These are phyloP conservation scores for Phytopythium ostracodes DNA, from an alignment of 352 stramenopile species.

Conservation along the genomic window DNA sequence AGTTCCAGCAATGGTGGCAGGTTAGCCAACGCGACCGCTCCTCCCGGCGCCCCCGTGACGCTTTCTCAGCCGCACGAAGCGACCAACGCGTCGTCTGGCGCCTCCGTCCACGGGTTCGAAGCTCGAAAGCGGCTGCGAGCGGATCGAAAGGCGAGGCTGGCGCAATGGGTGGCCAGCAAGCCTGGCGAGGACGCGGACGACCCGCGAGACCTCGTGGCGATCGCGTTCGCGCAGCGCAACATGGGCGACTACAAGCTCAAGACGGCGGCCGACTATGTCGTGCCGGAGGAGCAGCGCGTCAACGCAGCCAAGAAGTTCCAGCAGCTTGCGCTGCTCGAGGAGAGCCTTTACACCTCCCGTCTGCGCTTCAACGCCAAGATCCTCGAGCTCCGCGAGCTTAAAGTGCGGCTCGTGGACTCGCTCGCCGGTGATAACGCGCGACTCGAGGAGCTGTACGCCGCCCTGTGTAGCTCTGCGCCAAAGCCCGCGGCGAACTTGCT, in stretches of 20 bases:
- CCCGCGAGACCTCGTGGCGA: constrained; percentile 86
- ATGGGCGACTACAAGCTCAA: constrained; percentile 94
- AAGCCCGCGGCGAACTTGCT: constrained; percentile 12
- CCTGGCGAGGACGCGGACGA: constrained; percentile 90
- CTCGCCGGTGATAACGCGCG: constrained; percentile 55
- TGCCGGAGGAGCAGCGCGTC: constrained; percentile 86
- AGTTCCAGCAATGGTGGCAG: background rate
- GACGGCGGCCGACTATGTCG: constrained; percentile 79
- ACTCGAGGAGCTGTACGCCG: constrained; percentile 39
- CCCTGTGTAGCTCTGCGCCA: constrained; percentile 22
- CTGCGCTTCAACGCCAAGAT: constrained; percentile 90
- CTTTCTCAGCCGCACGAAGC: background rate
- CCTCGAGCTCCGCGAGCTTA: constrained; percentile 86
- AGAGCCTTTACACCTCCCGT: constrained; percentile 73
- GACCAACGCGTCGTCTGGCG: constrained; percentile 12
- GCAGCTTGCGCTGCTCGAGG: constrained; percentile 85
- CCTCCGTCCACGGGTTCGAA: constrained; percentile 71
- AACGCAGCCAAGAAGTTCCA: constrained; percentile 87
- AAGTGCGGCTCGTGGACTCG: constrained; percentile 74
- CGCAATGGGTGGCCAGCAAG: constrained; percentile 63
- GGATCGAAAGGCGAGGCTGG: constrained; percentile 61
- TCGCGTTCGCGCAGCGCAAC: constrained; percentile 82
- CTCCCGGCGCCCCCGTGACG: constrained; percentile 17
- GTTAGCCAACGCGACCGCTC: background rate
- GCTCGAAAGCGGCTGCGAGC: constrained; percentile 71